Evolutionary conservation across 2,329 filamentous ascomycete genomes (phyloP), one percentile per base, ranked within the genome.

Genomic region (Sordariomycetes sp.): DNA sequence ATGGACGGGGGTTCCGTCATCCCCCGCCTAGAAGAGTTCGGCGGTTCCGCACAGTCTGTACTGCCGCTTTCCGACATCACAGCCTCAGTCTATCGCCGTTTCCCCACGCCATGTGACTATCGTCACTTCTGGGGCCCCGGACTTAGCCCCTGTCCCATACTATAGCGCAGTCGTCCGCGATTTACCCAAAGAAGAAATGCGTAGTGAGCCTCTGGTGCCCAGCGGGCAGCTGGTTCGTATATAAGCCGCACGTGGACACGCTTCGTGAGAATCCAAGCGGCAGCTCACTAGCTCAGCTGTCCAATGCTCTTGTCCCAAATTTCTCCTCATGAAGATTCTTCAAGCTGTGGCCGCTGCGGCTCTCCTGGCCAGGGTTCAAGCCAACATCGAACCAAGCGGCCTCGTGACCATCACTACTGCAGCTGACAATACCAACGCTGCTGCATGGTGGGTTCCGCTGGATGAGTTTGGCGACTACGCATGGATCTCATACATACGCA

Each of bases 371-470:
- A 15, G 24, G 17, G 34, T 20, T 21, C 37, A 41, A 30, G 40
- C 43, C 17, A 30, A 32, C 24, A 27, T 45, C 26, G 15, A 25
- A 12, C 36, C 41, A 12, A 35, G 44, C 12, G 30, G 23, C 16
- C 41, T 45, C 21, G 30, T 43, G 16, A 41, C 39, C 16, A 39
- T 45, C 28, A 40, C 41, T 4, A 31, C 36, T 0, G 44, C 39
- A 11, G 46, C 48, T 6, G 47, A 49, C 29, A 38, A 33, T 6
- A 45, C 38, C 29, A 49, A 44, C n/a, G 37, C 41, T 8, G 43
- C 47, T 6, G 47, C 42, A 8, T 49, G 47, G 47, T 49, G 47
- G 47, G 38, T 44, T 18, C 46, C 47, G 6, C 19, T 49, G 3
- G 47, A 48, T 12, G 47, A 49, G 32, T 44, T 37, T 8, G 45